These are phyloP conservation scores for Blastobotrys peoriensis DNA, from an alignment of 805 yeast species.

Conservation along the genomic window DNA sequence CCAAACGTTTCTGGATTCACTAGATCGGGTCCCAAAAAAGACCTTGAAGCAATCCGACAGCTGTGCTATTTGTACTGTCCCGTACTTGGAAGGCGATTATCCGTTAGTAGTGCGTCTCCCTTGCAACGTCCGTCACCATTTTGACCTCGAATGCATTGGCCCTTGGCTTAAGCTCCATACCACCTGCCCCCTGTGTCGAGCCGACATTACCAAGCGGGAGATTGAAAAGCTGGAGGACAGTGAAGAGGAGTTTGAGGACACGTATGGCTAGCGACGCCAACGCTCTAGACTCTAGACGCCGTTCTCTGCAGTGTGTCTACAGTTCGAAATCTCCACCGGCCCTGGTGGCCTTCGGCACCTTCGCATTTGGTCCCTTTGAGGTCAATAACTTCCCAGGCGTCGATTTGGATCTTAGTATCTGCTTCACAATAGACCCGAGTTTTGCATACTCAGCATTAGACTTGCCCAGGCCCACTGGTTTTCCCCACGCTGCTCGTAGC, in stretches of 20 bases:
- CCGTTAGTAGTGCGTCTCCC: slow-evolving; percentile 75
- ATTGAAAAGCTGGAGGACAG: slow-evolving; percentile 34
- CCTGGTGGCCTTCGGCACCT: too few species aligned
- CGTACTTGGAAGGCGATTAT: slow-evolving; percentile 62
- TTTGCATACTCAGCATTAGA: slow-evolving; percentile 19
- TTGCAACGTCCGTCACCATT: slow-evolving; percentile 62
- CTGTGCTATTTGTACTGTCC: slow-evolving; percentile 81
- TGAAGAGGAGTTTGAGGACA: slow-evolving; percentile 63
- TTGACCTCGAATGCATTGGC: slow-evolving; percentile 84
- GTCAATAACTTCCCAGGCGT: too few species aligned
- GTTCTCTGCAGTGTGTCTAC: too few species aligned
- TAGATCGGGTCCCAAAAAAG: slow-evolving; percentile 60
- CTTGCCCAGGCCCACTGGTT: slow-evolving; percentile 22
- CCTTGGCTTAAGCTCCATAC: slow-evolving; percentile 70
- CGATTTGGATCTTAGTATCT: slow-evolving; percentile 13
- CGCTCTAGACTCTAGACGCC: too few species aligned
- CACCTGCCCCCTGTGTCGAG: slow-evolving; percentile 80
- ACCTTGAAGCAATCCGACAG: slow-evolving; percentile 42
- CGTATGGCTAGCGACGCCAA: slow-evolving; percentile 67
- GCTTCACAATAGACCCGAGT: slow-evolving; percentile 20
- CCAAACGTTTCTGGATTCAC: slow-evolving; percentile 63
- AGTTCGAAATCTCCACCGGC: too few species aligned
- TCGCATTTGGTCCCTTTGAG: too few species aligned
- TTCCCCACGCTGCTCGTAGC: slow-evolving; percentile 28
- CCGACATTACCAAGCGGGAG: slow-evolving; percentile 53